Conservation (phyloP, 148 eudicot species). For the Selenicereus undatus region DNA sequence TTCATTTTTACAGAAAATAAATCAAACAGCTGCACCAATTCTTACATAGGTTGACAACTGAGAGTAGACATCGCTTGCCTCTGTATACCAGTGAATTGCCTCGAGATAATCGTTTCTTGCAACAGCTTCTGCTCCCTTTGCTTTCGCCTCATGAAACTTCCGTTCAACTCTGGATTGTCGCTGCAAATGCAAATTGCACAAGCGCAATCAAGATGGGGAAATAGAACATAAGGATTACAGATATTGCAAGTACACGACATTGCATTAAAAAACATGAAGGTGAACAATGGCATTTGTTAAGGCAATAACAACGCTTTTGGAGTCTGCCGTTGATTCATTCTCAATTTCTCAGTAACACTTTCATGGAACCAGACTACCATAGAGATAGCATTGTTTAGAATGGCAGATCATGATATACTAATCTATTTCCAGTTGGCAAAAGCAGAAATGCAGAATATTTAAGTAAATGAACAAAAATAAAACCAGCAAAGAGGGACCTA, state of each 20-base stretch:
- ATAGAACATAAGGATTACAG: neutral
- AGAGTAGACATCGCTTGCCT: neutral
- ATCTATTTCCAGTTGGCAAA: no score
- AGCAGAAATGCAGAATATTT: no score
- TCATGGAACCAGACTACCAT: no score
- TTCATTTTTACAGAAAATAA: neutral
- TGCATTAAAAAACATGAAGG: no score
- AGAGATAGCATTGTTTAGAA: no score
- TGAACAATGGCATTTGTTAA: no score
- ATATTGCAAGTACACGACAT: no score
- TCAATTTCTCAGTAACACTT: no score
- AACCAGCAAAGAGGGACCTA: neutral
- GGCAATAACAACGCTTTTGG: no score
- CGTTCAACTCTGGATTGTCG: neutral
- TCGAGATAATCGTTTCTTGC: neutral
- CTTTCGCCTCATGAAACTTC: slow-evolving; percentile 14
- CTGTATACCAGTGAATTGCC: slow-evolving; percentile 18
- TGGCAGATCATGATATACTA: no score
- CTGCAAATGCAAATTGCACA: slow-evolving; percentile 11
- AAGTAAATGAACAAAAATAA: neutral
- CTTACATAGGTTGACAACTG: neutral
- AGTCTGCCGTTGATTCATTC: no score
- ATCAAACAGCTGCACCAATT: neutral
- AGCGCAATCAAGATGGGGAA: neutral
- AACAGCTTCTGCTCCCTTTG: slow-evolving; percentile 9